Conservation (phyloP, 2,329 filamentous ascomycete genomes). For the Lecanoromycetidae sp. region DNA sequence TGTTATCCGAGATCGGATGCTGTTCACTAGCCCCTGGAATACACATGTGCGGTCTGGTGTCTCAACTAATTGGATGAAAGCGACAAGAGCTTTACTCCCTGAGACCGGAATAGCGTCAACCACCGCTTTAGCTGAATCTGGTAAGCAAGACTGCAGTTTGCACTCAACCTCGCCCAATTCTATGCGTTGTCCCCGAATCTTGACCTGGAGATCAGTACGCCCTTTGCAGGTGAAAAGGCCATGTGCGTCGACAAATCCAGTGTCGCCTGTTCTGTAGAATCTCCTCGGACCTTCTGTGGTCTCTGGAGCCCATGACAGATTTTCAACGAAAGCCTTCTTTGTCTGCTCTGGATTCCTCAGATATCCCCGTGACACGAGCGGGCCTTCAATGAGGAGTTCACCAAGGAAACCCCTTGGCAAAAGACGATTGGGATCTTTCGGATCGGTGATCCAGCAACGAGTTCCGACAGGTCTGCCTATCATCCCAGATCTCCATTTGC, state of each 20-base stretch:
- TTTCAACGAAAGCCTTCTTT: neutral
- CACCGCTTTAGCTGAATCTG: neutral
- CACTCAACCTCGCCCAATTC: constrained; percentile 11
- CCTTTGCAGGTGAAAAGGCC: constrained; percentile 3
- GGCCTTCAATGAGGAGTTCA: constrained; percentile 28
- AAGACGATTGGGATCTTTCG: neutral
- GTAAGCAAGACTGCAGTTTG: neutral
- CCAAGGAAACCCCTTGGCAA: constrained; percentile 26
- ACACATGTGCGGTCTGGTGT: neutral
- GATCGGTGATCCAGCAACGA: constrained; percentile 13
- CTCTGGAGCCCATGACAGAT: neutral
- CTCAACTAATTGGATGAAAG: neutral
- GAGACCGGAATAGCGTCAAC: neutral
- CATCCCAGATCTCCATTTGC: neutral
- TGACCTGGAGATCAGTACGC: constrained; percentile 10
- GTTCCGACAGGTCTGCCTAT: neutral
- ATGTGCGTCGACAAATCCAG: constrained; percentile 3
- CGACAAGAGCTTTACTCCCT: neutral
- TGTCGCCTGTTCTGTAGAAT: constrained; percentile 8
- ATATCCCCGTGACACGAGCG: constrained; percentile 26
- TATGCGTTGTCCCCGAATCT: constrained; percentile 11
- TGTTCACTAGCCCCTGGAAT: neutral
- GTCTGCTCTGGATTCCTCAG: constrained; percentile 8
- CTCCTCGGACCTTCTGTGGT: neutral
- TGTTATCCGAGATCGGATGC: neutral